Percentiles rank a stretch among this genome's conserved stretches.
Conservation (phyloP, 805 yeast species). For the Candida tallmaniae region DNA sequence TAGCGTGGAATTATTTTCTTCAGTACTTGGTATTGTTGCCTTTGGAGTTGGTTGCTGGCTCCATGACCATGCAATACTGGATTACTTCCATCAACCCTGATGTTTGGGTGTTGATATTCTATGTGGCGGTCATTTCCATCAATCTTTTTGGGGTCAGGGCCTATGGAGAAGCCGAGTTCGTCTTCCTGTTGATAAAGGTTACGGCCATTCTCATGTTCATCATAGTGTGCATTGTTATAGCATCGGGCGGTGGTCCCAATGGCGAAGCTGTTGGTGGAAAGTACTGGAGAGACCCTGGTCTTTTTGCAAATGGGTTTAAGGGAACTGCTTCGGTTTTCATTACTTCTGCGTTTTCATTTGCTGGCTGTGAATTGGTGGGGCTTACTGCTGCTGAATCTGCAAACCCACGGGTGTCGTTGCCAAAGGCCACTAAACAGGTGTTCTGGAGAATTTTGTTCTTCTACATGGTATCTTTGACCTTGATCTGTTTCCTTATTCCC, state of each 20-base stretch:
- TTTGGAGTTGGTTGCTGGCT: constrained; percentile 58
- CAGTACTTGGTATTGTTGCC: constrained; percentile 59
- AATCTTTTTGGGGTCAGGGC: constrained; percentile 55
- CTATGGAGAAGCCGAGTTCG: constrained; percentile 60
- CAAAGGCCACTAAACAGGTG: constrained; percentile 74
- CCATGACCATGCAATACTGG: constrained; percentile 58
- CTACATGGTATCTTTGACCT: constrained; percentile 54
- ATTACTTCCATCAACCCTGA: constrained; percentile 46
- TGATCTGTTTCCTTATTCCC: constrained; percentile 69
- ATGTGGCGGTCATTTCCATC: constrained; percentile 38
- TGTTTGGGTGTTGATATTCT: constrained; percentile 58
- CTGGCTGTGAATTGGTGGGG: constrained; percentile 50
- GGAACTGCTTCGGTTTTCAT: constrained; percentile 39
- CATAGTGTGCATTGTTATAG: constrained; percentile 42
- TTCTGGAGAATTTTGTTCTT: constrained; percentile 77
- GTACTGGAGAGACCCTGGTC: constrained; percentile 53
- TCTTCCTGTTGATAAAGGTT: constrained; percentile 62
- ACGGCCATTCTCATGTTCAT: constrained; percentile 54
- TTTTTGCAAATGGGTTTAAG: constrained; percentile 45
- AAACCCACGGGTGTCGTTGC: constrained; percentile 63
- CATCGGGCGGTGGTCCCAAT: constrained; percentile 46
- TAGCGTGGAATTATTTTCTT: constrained; percentile 67
- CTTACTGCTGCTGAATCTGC: constrained; percentile 57
- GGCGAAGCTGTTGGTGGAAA: constrained; percentile 46
- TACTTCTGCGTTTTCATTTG: constrained; percentile 52